Evolutionary conservation across 768 basidiomycete species (phyloP).

Genomic region (Mycena kentingensis): DNA sequence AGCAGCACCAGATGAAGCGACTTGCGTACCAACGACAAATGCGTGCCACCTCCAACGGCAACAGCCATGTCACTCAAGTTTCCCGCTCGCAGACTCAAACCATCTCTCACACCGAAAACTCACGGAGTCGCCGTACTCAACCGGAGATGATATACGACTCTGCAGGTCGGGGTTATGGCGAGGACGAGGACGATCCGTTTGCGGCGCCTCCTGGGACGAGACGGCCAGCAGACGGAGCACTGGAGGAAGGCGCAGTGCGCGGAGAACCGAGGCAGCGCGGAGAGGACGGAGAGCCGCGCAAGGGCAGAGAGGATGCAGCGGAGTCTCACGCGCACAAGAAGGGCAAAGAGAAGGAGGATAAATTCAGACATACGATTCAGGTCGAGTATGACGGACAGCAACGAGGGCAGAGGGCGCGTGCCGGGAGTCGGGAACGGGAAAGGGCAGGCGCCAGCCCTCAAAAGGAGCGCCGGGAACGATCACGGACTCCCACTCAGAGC

Average conservation of each 20-base stretch:
- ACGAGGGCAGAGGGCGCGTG: conserved; percentile 26
- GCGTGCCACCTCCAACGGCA: conserved; percentile 49
- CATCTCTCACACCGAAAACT: conserved; percentile 34
- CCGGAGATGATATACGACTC: conserved; percentile 80
- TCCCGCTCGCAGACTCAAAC: conserved; percentile 54
- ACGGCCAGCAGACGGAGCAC: conserved; percentile 16
- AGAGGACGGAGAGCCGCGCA: conserved; percentile 1
- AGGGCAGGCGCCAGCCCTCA: conserved; percentile 28
- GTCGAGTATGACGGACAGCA: conserved; percentile 83
- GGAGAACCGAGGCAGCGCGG: conserved; percentile 13
- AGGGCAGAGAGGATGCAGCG: conserved; percentile 2
- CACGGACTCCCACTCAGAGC: conserved; percentile 9
- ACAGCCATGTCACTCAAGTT: conserved; percentile 43
- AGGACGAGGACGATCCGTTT: conserved; percentile 75
- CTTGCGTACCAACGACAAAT: conserved; percentile 81
- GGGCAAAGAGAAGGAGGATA: conserved; percentile 20
- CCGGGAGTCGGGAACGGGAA: conserved; percentile 19
- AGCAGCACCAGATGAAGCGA: conserved; percentile 82
- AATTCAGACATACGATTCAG: conserved; percentile 90
- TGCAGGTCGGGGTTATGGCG: conserved; percentile 31
- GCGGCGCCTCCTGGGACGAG: conserved; percentile 45
- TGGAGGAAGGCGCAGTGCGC: conserved; percentile 12
- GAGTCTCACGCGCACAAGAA: conserved; percentile 4
- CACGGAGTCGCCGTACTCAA: conserved; percentile 59
- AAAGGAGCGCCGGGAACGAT: conserved; percentile 14